Evolutionary conservation across 2,329 filamentous ascomycete genomes (phyloP).

Genomic region (Calonectria pauciramosa): DNA sequence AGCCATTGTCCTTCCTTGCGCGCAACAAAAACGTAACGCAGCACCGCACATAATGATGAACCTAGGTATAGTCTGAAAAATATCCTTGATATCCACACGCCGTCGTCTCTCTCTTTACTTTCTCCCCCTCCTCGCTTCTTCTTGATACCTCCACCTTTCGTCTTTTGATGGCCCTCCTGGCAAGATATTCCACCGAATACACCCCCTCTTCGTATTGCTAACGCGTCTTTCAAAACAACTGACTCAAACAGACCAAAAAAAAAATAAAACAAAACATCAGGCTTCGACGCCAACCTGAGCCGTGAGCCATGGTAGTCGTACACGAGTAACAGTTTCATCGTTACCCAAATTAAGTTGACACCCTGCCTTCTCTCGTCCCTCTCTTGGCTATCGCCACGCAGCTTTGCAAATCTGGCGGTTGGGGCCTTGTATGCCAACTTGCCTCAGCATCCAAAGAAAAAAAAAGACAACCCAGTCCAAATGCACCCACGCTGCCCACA

Average conservation of each 20-base stretch:
- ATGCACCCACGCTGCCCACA: slow-evolving; percentile 14
- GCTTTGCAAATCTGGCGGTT: slow-evolving; percentile 23
- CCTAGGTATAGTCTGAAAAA: slow-evolving; percentile 46
- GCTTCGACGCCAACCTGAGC: slow-evolving; percentile 41
- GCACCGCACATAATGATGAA: slow-evolving; percentile 24
- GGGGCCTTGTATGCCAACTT: slow-evolving; percentile 24
- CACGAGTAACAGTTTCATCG: slow-evolving; percentile 49
- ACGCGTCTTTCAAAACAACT: slow-evolving; percentile 34
- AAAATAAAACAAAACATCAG: slow-evolving; percentile 34
- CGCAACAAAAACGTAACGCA: slow-evolving; percentile 16
- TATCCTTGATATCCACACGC: slow-evolving; percentile 39
- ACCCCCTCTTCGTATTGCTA: slow-evolving; percentile 28
- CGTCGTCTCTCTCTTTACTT: not conserved
- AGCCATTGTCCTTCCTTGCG: slow-evolving; percentile 2
- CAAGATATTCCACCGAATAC: slow-evolving; percentile 28
- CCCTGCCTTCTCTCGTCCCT: slow-evolving; percentile 26
- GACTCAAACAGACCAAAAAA: slow-evolving; percentile 27
- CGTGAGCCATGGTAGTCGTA: slow-evolving; percentile 48
- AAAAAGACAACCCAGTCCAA: slow-evolving; percentile 18
- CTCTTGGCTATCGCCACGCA: slow-evolving; percentile 31
- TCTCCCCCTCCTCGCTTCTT: slow-evolving; percentile 24
- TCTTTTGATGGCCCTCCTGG: slow-evolving; percentile 10
- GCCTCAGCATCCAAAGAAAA: slow-evolving; percentile 29
- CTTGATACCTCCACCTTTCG: slow-evolving; percentile 29
- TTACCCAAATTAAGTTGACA: slow-evolving; percentile 49